A percentile compares a stretch with the other conserved stretches of the same genome.
phyloP scores from a whole-genome alignment of 129 eudicot genomes.

The Pittosporum tobira region DNA sequence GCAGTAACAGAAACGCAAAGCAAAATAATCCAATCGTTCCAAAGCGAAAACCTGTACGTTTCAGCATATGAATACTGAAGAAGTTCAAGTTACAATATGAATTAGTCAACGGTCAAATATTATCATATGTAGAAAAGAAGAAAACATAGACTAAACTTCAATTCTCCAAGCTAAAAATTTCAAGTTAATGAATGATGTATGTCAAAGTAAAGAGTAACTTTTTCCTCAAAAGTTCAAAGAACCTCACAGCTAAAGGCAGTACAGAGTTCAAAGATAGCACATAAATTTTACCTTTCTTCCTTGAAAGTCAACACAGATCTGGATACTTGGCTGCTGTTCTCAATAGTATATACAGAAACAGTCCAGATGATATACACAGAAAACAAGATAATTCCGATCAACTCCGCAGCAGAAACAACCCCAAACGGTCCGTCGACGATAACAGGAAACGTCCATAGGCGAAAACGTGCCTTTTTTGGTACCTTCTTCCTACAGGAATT shows the following conservation, averaged over 20 bases:
- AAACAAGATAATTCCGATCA: slow-evolving; percentile 60
- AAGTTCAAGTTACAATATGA: slow-evolving; percentile 1
- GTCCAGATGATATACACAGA: slow-evolving; percentile 57
- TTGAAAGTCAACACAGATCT: slow-evolving; percentile 14
- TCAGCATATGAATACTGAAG: slow-evolving; percentile 49
- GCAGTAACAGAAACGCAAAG: slow-evolving; percentile 77
- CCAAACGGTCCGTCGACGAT: slow-evolving; percentile 86
- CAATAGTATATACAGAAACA: slow-evolving; percentile 26
- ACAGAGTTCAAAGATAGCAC: not conserved
- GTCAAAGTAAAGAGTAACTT: not conserved
- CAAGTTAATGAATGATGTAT: not conserved
- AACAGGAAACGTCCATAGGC: slow-evolving; percentile 85
- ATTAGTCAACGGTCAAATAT: slow-evolving; percentile 4
- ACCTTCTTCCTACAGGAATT: slow-evolving; percentile 34
- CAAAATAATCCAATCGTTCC: slow-evolving; percentile 73
- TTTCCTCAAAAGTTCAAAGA: not conserved
- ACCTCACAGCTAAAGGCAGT: not conserved
- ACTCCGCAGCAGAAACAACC: slow-evolving; percentile 85
- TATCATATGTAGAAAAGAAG: not conserved
- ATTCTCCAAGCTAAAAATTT: not conserved
- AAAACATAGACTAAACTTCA: not conserved
- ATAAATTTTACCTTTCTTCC: slow-evolving; percentile 27
- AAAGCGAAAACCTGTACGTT: slow-evolving; percentile 61
- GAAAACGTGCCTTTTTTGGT: slow-evolving; percentile 41
- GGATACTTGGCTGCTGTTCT: slow-evolving; percentile 23